Base-by-base conservation (phyloP, 257 asterid genomes). In the Lithospermum erythrorhizon region DNA sequence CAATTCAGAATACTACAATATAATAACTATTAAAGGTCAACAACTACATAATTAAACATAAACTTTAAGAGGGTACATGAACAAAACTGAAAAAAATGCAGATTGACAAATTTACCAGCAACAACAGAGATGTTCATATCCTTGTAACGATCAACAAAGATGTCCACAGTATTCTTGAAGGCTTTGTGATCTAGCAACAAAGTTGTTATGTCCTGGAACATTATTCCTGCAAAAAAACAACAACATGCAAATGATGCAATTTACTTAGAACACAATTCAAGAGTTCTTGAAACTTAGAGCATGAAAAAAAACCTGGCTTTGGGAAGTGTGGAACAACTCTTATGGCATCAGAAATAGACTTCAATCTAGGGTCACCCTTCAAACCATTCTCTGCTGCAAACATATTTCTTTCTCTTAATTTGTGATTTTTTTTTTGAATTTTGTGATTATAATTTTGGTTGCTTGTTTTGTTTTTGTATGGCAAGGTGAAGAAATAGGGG, bases 261-360 rank as follows among this genome's bases (percentile, higher is more conserved):
- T 1, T 22, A 30, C 21, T 41, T 0, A 21, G 20, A 14, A 16
- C 19, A 6, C 4, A 37, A 35, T 25, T 9, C 55, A 16, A n/a
- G 11, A 18, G 37, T 19, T 41, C 49, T 41, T 15, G 66, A 24
- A 27, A 48, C 8, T 15, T 57, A 29, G 58, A 61, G 25, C 25
- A 62, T 59, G 3, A 35, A n/a, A 19, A 68, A 18, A 69, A 55
- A 87, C 96, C 96, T 83, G 79, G 95, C 75, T 85, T 85, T 10
- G 96, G 96, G 59, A 87, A 87, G 72, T 87, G 82, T 53, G 96
- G 96, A 68, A 87, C 74, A 13, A 87, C 95, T 76, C 93, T 80
- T 63, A 87, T 85, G 69, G 93, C 71, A 49, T 87, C 72, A 64
- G 91, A 85, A 52, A 87, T 87, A 52, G 80, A 83, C 57, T 73